Evolutionary conservation across 2,329 filamentous ascomycete genomes (phyloP).

Genomic region (Penicillium sp.): DNA sequence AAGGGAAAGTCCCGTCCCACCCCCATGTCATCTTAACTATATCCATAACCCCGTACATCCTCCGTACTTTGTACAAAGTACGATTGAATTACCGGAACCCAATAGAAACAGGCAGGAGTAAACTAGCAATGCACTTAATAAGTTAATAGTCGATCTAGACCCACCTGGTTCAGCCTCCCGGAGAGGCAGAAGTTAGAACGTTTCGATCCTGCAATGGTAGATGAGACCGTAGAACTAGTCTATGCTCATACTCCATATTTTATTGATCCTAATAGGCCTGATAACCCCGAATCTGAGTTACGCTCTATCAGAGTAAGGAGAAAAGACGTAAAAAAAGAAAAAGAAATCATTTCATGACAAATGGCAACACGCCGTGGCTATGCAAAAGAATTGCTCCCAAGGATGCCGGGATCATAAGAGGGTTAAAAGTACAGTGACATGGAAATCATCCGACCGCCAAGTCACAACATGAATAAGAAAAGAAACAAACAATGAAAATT

Average conservation of each 20-base stretch:
- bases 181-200: not conserved
- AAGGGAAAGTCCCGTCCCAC: too few species aligned
- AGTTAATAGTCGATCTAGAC: not conserved
- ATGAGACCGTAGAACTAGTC: not conserved
- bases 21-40: not conserved
- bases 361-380: slow-evolving; percentile 26
- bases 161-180: slow-evolving; percentile 19
- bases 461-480: slow-evolving; percentile 6
- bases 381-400: slow-evolving; percentile 23
- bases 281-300: not conserved
- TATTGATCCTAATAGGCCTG: slow-evolving; percentile 16
- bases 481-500: slow-evolving; percentile 4
- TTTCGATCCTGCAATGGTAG: not conserved
- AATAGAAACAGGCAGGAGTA: slow-evolving; percentile 13
- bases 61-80: not conserved
- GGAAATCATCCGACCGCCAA: not conserved
- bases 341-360: slow-evolving; percentile 6
- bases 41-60: not conserved
- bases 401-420: slow-evolving; percentile 13
- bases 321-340: not conserved
- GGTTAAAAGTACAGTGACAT: slow-evolving; percentile 24
- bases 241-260: slow-evolving; percentile 17
- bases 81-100: not conserved
- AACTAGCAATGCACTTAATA: not conserved
- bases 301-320: not conserved